Evolutionary conservation across 31 red algal genomes (phyloP).

Genomic region (Odonthalia washingtoniensis): DNA sequence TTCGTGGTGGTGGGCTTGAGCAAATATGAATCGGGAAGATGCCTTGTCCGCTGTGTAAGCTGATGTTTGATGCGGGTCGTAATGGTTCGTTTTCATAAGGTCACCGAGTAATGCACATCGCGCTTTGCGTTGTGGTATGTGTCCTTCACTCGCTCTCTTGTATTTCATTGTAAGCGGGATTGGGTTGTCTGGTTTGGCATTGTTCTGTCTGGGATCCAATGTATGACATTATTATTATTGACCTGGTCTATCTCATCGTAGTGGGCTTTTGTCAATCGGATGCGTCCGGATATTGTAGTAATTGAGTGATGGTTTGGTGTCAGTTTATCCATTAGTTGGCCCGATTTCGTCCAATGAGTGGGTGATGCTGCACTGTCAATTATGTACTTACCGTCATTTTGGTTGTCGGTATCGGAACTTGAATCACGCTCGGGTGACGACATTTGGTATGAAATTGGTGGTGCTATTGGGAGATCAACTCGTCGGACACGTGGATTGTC

Average conservation of each 20-base stretch:
- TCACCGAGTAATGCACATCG: constrained; percentile 37
- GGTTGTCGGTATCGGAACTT: too few relatives aligned
- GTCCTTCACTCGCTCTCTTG: neutral
- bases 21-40: neutral
- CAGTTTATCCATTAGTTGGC: too few relatives aligned
- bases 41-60: constrained; percentile 27
- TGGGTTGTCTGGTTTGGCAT: neutral
- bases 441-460: too few relatives aligned
- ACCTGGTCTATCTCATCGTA: neutral
- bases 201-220: neutral
- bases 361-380: too few relatives aligned
- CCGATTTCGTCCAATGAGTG: too few relatives aligned
- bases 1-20: constrained; percentile 21
- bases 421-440: too few relatives aligned
- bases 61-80: constrained; percentile 20
- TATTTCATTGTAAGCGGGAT: constrained; percentile 41
- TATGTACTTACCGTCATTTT: too few relatives aligned
- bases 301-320: neutral
- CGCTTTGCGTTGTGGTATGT: neutral
- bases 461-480: too few relatives aligned
- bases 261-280: neutral
- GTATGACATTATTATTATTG: neutral
- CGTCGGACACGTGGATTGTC: too few relatives aligned
- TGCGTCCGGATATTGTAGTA: neutral
- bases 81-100: constrained; percentile 34